Evolutionary conservation across 2,329 filamentous ascomycete genomes (phyloP).

Genomic region (Onygenales sp.): DNA sequence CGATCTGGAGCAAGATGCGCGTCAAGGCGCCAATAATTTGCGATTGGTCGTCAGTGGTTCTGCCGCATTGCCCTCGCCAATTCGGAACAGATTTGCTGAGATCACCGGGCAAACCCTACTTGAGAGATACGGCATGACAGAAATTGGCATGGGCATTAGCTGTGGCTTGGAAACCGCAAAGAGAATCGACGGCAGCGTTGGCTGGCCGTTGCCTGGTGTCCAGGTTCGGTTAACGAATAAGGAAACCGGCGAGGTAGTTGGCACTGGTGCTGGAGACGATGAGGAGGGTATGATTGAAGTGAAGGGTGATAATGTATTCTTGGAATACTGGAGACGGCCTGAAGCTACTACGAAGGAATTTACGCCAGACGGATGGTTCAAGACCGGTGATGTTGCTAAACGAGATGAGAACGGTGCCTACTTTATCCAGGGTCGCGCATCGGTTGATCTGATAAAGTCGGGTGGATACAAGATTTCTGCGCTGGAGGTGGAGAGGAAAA

Average conservation of each 20-base stretch:
- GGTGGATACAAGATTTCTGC: constrained; percentile 49
- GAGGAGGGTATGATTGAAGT: constrained; percentile 36
- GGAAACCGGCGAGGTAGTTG: constrained; percentile 24
- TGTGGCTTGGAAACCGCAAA: constrained; percentile 32
- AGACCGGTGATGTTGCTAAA: constrained; percentile 37
- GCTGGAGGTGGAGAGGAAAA: constrained; percentile 45
- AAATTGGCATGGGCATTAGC: constrained; percentile 41
- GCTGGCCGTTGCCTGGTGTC: constrained; percentile 39
- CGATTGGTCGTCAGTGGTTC: constrained; percentile 34
- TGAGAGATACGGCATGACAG: constrained; percentile 42
- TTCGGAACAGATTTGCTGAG: constrained; percentile 30
- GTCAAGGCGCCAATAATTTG: constrained; percentile 24
- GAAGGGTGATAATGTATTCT: constrained; percentile 33
- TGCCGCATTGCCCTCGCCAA: constrained; percentile 33
- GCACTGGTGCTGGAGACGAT: constrained; percentile 13
- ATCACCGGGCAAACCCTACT: constrained; percentile 35
- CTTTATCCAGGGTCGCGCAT: constrained; percentile 44
- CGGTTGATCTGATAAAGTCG: constrained; percentile 46
- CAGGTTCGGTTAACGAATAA: constrained; percentile 37
- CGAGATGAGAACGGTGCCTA: constrained; percentile 34
- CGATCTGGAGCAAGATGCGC: constrained; percentile 21
- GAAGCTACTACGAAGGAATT: constrained; percentile 39
- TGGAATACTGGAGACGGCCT: constrained; percentile 34
- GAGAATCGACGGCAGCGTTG: constrained; percentile 40
- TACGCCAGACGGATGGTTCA: constrained; percentile 40